phyloP scores from a whole-genome alignment of 441 rosid species.

The Eruca vesicaria region DNA sequence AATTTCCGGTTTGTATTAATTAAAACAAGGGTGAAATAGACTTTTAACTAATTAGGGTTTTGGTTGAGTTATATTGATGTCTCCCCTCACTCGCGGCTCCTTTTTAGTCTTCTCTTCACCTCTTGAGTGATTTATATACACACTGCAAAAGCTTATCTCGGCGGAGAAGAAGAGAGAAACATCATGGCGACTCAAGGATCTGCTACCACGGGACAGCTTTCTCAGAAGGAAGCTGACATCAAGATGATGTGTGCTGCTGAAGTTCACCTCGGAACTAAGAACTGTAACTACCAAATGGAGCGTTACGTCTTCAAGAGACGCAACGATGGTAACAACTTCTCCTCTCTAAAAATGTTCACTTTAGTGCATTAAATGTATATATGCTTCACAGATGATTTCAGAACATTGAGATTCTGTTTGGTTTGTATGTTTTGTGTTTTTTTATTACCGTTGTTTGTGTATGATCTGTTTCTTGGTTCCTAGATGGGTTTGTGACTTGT shows the following conservation, averaged over 20 bases:
- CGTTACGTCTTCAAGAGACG: conserved; percentile 93
- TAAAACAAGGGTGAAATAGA: neutral
- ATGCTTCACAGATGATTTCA: neutral
- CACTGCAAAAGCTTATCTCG: neutral
- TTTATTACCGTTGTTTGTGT: too few relatives aligned
- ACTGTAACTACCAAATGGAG: conserved; percentile 92
- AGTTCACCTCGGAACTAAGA: conserved; percentile 90
- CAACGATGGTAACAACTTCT: conserved; percentile 56
- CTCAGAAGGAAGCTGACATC: conserved; percentile 75
- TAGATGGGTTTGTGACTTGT: neutral
- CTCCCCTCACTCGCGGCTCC: neutral
- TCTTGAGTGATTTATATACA: neutral
- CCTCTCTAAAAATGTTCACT: neutral
- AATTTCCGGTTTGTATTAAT: neutral
- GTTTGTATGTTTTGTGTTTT: neutral
- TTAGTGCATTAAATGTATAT: neutral
- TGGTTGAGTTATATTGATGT: neutral
- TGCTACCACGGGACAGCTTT: conserved; percentile 45
- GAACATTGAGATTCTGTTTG: neutral
- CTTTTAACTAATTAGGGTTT: conserved; percentile 11
- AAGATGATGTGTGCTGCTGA: conserved; percentile 91
- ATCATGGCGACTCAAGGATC: conserved; percentile 44
- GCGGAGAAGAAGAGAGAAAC: conserved; percentile 12
- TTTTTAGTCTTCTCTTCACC: neutral
- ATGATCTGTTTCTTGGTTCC: too few relatives aligned